phyloP scores from a whole-genome alignment of 2,329 filamentous ascomycete species.

The Clonostachys chloroleuca region DNA sequence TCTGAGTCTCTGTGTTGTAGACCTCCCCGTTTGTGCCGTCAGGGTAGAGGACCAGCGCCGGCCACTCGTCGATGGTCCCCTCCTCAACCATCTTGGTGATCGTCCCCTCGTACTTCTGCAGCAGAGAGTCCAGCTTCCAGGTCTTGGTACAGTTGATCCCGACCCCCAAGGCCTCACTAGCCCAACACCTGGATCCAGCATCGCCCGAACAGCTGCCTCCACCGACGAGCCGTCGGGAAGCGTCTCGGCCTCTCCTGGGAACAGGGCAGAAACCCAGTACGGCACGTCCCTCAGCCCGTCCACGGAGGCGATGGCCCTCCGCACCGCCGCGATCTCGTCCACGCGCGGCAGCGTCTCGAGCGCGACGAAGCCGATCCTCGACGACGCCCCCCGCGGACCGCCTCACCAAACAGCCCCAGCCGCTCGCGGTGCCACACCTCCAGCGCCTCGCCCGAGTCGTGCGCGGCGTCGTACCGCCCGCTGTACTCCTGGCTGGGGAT shows the following conservation, averaged over 20 bases:
- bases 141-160: constrained; percentile 69
- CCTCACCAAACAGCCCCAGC: constrained; percentile 39
- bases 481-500: constrained; percentile 62
- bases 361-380: constrained; percentile 48
- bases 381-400: constrained; percentile 20
- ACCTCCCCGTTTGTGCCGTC: constrained; percentile 66
- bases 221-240: constrained; percentile 52
- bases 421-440: constrained; percentile 53
- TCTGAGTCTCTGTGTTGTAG: constrained; percentile 59
- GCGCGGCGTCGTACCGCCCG: constrained; percentile 50
- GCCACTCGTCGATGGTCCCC: constrained; percentile 31
- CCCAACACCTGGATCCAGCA: constrained; percentile 21
- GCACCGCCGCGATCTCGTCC: constrained; percentile 57
- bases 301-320: constrained; percentile 30
- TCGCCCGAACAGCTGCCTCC: constrained; percentile 23
- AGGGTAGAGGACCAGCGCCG: constrained; percentile 59
- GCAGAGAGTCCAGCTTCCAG: constrained; percentile 50
- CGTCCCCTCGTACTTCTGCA: constrained; percentile 49
- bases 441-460: constrained; percentile 37
- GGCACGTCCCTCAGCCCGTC: constrained; percentile 20
- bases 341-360: constrained; percentile 63
- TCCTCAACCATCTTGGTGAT: constrained; percentile 28
- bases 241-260: constrained; percentile 44
- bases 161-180: constrained; percentile 46
- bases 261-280: constrained; percentile 62